Evolutionary conservation across 1,284 basidiomycete species (phyloP), one percentile per base, ranked within the genome.

Genomic region (Xerocomus nothofagi): DNA sequence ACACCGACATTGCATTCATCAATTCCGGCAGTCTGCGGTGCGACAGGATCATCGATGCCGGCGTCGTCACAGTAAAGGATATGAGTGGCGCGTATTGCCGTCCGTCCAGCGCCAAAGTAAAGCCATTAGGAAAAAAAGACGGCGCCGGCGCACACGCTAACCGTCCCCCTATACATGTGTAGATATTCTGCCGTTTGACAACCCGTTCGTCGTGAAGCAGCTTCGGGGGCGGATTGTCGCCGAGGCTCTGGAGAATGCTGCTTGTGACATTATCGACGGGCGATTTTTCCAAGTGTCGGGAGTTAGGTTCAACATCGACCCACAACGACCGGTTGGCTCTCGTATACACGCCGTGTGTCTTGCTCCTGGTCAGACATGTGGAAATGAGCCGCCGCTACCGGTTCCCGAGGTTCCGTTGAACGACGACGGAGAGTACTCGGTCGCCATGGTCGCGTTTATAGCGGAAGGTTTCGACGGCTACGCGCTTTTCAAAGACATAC

Each of bases 1-100:
- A 51, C 18, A 26, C 61, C 61, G 61, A 62, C 33, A 46, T 57
- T 2, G 39, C 44, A 11, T 34, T 46, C 20, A 41, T 53, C 24
- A 38, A 51, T n/a, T 49, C 49, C 1, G 44, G 61, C 2, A 48
- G 41, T 32, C n/a, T 51, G 18, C 37, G 48, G 10, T 44, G 42
- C 33, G 34, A 49, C 17, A 56, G 49, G 50, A 17, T 54, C 38
- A 48, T 57, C 14, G 31, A 39, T 4, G 31, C 50, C 3, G 46
- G 53, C 15, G 24, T 33, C 23, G 21, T 59, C 32, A 50, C 46
- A 3, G 32, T 51, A 0, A 52, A 59, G 33, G 51, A 54, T 30
- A 34, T 53, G 53, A 59, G 61, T 30, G 53, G 59, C 57, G 31
- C 11, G 41, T 47, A 17, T 18, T 9, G 6, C 27, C 32, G 14